Conservation (phyloP, 2,329 filamentous ascomycete genomes). For the Magnaporthiopsis poae region DNA sequence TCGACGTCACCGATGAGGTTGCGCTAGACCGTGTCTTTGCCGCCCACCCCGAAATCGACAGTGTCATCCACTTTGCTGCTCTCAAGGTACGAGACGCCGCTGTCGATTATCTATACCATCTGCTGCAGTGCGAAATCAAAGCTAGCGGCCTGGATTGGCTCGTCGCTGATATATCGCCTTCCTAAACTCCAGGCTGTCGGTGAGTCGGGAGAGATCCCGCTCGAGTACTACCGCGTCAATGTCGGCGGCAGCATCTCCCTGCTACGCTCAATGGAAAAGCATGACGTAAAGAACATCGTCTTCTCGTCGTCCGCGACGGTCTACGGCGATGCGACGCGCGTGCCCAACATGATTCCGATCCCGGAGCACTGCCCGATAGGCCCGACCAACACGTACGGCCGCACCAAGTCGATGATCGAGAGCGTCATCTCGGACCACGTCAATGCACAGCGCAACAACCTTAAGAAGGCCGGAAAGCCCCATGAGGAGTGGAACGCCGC, state of each 20-base stretch:
- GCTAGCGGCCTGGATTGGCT: neutral
- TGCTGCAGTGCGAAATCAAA: neutral
- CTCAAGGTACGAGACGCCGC: constrained; percentile 59
- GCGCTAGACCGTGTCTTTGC: constrained; percentile 78
- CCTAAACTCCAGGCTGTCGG: constrained; percentile 65
- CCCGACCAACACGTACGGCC: constrained; percentile 94
- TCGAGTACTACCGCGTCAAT: constrained; percentile 97
- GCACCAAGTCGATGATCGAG: constrained; percentile 90
- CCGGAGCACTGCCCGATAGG: constrained; percentile 93
- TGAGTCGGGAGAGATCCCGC: constrained; percentile 83
- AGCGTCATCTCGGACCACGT: constrained; percentile 83
- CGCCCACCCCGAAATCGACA: constrained; percentile 87
- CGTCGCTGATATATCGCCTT: constrained; percentile 4
- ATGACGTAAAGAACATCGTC: constrained; percentile 93
- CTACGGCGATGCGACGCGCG: constrained; percentile 92
- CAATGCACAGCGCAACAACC: constrained; percentile 73
- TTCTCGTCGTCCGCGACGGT: constrained; percentile 98
- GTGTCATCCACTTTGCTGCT: constrained; percentile 96
- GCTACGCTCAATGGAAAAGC: constrained; percentile 73
- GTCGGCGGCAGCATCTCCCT: constrained; percentile 85
- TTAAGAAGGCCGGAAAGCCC: constrained; percentile 68
- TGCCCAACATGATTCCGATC: constrained; percentile 97
- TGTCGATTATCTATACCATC: constrained; percentile 11
- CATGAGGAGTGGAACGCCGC: constrained; percentile 84
- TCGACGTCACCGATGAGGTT: constrained; percentile 78